Evolutionary conservation across 1,139 yeast genomes (phyloP).

Genomic region (Candida freyschussii): DNA sequence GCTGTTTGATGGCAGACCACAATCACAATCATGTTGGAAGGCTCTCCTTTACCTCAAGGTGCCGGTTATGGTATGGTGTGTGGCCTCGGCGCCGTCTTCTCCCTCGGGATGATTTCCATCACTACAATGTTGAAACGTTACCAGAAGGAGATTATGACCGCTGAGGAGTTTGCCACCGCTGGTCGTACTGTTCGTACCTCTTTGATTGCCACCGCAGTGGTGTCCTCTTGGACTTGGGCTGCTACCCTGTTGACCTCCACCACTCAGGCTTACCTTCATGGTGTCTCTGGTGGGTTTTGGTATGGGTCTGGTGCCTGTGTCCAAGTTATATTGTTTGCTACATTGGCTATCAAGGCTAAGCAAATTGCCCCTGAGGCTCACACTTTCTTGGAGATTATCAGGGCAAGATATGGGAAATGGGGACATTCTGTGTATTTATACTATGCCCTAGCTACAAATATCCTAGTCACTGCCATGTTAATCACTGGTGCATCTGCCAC

Average conservation of each 20-base stretch:
- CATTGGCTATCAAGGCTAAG: slow-evolving; percentile 70
- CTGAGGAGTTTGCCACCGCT: slow-evolving; percentile 87
- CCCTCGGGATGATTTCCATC: slow-evolving; percentile 71
- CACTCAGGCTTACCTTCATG: slow-evolving; percentile 72
- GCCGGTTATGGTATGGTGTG: slow-evolving; percentile 93
- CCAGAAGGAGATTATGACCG: slow-evolving; percentile 76
- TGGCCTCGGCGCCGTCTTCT: slow-evolving; percentile 81
- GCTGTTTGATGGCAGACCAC: no score
- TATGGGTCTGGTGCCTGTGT: slow-evolving; percentile 72
- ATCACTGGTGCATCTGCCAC: slow-evolving; percentile 85
- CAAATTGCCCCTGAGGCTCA: slow-evolving; percentile 72
- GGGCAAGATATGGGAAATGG: slow-evolving; percentile 60
- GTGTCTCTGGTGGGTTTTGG: slow-evolving; percentile 69
- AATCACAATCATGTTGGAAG: slow-evolving; percentile 10
- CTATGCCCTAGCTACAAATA: slow-evolving; percentile 82
- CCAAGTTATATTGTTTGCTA: slow-evolving; percentile 67
- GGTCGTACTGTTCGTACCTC: slow-evolving; percentile 82
- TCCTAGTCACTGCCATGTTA: slow-evolving; percentile 83
- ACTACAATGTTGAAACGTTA: slow-evolving; percentile 68
- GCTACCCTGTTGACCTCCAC: slow-evolving; percentile 77
- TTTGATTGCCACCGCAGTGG: slow-evolving; percentile 80
- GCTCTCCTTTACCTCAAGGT: slow-evolving; percentile 22
- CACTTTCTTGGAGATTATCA: slow-evolving; percentile 67
- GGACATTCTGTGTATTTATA: slow-evolving; percentile 68
- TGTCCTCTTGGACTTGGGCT: slow-evolving; percentile 93